Conservation (phyloP, 257 asterid genomes). For the Linderniella brevidens region DNA sequence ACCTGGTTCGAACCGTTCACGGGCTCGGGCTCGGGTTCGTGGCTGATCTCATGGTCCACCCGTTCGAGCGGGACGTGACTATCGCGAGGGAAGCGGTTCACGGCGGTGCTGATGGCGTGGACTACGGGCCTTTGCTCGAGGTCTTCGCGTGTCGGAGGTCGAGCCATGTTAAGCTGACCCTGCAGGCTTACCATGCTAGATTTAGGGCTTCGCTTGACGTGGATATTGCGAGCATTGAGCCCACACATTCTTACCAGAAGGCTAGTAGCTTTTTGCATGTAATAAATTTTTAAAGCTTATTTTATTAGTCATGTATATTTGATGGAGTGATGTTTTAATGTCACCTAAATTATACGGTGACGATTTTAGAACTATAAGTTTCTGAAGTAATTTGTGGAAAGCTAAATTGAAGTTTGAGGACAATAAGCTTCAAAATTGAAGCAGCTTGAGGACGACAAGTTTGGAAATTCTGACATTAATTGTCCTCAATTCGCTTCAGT, state of each 20-base stretch:
- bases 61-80: conserved; percentile 42
- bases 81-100: conserved; percentile 41
- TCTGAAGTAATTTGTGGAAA: too few species aligned
- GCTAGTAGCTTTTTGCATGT: conserved; percentile 12
- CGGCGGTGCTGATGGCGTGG: conserved; percentile 1
- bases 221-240: conserved; percentile 42
- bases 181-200: conserved; percentile 36
- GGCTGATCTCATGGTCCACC: conserved; percentile 24
- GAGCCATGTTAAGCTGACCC: conserved; percentile 52
- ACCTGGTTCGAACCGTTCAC: conserved; percentile 15
- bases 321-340: neutral
- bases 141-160: conserved; percentile 50
- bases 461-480: too few species aligned
- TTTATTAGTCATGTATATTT: neutral
- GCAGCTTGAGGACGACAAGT: too few species aligned
- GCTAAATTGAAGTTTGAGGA: too few species aligned
- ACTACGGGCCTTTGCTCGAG: conserved; percentile 34
- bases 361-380: too few species aligned
- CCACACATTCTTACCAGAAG: conserved; percentile 51
- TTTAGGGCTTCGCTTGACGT: conserved; percentile 29
- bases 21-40: conserved; percentile 7
- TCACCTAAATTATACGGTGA: neutral
- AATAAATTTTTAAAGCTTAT: neutral
- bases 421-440: too few species aligned
- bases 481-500: too few species aligned